Evolutionary conservation across 1,284 basidiomycete genomes (phyloP).

Genomic region (Cutaneotrichosporon sp.): DNA sequence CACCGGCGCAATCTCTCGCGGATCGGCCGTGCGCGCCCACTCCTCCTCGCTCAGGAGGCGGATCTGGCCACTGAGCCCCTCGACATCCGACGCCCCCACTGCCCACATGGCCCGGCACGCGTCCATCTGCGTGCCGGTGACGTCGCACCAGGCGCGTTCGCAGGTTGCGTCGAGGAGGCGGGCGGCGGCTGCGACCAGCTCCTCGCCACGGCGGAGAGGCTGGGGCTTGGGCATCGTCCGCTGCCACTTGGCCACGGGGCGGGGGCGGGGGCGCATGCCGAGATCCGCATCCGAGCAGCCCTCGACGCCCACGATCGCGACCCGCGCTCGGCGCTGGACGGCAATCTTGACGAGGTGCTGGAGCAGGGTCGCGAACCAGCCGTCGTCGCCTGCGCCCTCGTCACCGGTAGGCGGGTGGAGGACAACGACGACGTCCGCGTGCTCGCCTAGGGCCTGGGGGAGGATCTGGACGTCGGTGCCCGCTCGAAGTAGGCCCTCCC

Average conservation of each 20-base stretch:
- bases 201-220: neutral
- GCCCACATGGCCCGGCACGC: neutral
- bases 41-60: neutral
- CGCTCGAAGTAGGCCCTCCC: neutral
- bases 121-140: neutral
- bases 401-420: neutral
- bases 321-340: neutral
- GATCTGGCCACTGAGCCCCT: neutral
- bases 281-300: neutral
- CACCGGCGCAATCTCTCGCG: neutral
- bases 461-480: slow-evolving; percentile 6
- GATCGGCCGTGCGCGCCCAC: neutral
- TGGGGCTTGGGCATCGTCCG: neutral
- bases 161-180: neutral
- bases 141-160: neutral
- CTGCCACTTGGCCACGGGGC: slow-evolving; percentile 1
- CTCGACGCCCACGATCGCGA: neutral
- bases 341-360: slow-evolving; percentile 1
- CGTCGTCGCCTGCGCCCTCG: neutral
- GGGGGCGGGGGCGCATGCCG: neutral
- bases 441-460: neutral
- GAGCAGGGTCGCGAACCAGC: neutral
- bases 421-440: neutral
- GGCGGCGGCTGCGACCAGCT: neutral
- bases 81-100: neutral